Percentiles rank a stretch among this genome's conserved stretches.
phyloP scores from a whole-genome alignment of 169 alveolate genomes.

The Plasmodium knowlesi region DNA sequence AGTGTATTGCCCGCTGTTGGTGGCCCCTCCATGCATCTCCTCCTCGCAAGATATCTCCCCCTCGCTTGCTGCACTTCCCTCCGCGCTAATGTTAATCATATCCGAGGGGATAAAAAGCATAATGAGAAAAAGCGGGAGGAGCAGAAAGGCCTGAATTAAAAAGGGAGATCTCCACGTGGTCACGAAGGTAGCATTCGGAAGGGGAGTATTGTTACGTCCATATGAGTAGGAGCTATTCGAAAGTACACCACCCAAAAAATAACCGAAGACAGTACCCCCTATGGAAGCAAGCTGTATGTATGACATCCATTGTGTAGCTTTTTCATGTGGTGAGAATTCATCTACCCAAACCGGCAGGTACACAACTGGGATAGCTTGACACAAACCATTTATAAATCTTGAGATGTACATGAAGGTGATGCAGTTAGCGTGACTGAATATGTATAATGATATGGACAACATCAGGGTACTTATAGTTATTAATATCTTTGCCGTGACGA shows the following conservation, averaged over 20 bases:
- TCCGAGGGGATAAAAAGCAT: slow-evolving; percentile 65
- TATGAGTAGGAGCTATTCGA: slow-evolving; percentile 18
- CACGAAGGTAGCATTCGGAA: slow-evolving; percentile 8
- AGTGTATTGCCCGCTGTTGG: neutral
- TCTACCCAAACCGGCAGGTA: slow-evolving; percentile 97
- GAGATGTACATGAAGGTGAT: slow-evolving; percentile 83
- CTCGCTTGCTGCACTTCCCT: neutral
- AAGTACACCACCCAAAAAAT: slow-evolving; percentile 66
- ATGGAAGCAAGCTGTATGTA: slow-evolving; percentile 90
- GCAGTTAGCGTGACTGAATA: slow-evolving; percentile 81
- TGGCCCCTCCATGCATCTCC: neutral
- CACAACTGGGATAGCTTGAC: slow-evolving; percentile 93
- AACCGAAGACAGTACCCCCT: slow-evolving; percentile 88
- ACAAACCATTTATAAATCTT: slow-evolving; percentile 91
- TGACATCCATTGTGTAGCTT: slow-evolving; percentile 95
- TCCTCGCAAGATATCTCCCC: neutral
- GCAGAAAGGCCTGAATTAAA: slow-evolving; percentile 50
- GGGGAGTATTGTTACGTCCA: neutral
- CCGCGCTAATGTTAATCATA: slow-evolving; percentile 43
- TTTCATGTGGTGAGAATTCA: slow-evolving; percentile 91
- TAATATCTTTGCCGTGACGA: slow-evolving; percentile 78
- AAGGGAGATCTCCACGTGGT: slow-evolving; percentile 75
- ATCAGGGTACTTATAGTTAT: slow-evolving; percentile 76
- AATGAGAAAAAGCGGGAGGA: slow-evolving; percentile 38
- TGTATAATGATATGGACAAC: slow-evolving; percentile 75